Evolutionary conservation across 139 green algal species (phyloP), one percentile per base, ranked within the genome.

Genomic region (Chlorella sp.): DNA sequence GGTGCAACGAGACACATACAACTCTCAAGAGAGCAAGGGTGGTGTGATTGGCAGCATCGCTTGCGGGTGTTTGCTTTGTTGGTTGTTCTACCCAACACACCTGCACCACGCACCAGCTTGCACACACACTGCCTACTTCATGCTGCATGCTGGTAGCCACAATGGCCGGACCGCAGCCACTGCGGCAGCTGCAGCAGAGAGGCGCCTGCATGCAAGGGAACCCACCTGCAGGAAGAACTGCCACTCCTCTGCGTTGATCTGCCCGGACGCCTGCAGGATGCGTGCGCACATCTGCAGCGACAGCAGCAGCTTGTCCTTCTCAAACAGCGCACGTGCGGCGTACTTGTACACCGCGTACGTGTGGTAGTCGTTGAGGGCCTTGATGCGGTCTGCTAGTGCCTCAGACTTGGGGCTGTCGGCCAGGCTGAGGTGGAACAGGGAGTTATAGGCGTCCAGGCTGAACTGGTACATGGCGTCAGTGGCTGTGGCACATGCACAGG

Each of bases 381-480:
- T 90, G 82, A 96, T 93, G 67, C 91, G 83, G 79, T 93, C 88
- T 20, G 78, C 20, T 64, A 93, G 62, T 3, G 65, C 63, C 31
- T 92, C 88, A 31, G 36, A 70, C 29, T 79, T 79, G 49, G 87
- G 74, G 14, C 49, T 74, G 62, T 84, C 84, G 22, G 66, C 49
- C 29, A 93, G 86, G 69, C 79, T 89, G 30, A 88, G 67, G 23
- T 89, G 78, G 80, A 96, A 95, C 24, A 96, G 81, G 69, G 88
- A 79, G 35, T 79, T 89, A 83, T 95, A 96, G 29, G 90, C 86
- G 73, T 95, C 90, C 63, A 96, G 80, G 31, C 82, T 91, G 85
- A 94, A 96, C 83, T 95, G 90, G 76, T 95, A 95, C 90, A 95
- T 95, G 64, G 87, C 85, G 79, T 95, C 90, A 49, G 93, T 70